These are phyloP conservation scores for Penicillium glabrum DNA, from an alignment of 2,329 filamentous ascomycete species.

Conservation along the genomic window DNA sequence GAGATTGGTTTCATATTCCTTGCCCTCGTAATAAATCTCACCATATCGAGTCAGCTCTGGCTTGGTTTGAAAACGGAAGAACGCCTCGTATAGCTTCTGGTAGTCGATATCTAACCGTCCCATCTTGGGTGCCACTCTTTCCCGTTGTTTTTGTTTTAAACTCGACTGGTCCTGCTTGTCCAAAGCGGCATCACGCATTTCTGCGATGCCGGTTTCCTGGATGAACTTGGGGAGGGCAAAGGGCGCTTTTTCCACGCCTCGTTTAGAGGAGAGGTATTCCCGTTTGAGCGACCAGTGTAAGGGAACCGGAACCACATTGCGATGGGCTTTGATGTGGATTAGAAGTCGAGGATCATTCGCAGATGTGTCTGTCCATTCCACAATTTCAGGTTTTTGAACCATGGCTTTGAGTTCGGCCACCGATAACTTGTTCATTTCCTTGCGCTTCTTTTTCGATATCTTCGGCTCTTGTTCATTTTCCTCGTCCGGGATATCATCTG, in stretches of 20 bases:
- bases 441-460: constrained; percentile 92
- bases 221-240: constrained; percentile 96
- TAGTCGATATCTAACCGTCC: constrained; percentile 98
- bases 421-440: constrained; percentile 86
- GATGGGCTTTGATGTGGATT: constrained; percentile 90
- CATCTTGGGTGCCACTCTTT: constrained; percentile 92
- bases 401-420: constrained; percentile 94
- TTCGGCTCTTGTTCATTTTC: constrained; percentile 63
- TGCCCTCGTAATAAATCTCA: constrained; percentile 99
- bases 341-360: constrained; percentile 85
- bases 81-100: constrained; percentile 95
- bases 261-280: constrained; percentile 94
- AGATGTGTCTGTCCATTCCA: constrained; percentile 96
- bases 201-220: constrained; percentile 91
- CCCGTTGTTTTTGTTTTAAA: constrained; percentile 92
- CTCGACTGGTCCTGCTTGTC: constrained; percentile 93
- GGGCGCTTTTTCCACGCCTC: constrained; percentile 91
- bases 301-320: constrained; percentile 94
- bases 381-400: constrained; percentile 86
- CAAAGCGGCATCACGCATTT: constrained; percentile 95
- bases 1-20: constrained; percentile 94
- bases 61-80: constrained; percentile 97
- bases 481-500: constrained; percentile 82
- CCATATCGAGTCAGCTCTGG: constrained; percentile 90
- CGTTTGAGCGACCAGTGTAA: constrained; percentile 93